Evolutionary conservation across 108 stramenopile genomes (phyloP).

Genomic region (Hondaea fermentalgiana): DNA sequence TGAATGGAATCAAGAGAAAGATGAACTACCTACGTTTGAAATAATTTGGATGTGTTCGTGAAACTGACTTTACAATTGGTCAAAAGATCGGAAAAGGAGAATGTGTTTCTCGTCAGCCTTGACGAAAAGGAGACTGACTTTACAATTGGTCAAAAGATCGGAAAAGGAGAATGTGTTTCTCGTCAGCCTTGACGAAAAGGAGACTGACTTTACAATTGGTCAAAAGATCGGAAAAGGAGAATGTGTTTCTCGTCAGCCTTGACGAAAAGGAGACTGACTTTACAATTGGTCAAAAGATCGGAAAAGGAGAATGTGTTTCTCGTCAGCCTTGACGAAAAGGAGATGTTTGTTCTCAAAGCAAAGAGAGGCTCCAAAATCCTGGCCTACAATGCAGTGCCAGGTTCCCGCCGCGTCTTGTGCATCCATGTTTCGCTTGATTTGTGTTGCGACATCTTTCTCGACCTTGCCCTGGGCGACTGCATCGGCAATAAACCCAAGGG

Average conservation of each 20-base stretch:
- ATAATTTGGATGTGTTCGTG: too few relatives aligned
- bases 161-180: not conserved
- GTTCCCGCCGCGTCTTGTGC: not conserved
- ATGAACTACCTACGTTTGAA: too few relatives aligned
- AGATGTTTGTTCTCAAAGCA: slow-evolving; percentile 16
- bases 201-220: not conserved
- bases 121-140: not conserved
- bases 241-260: slow-evolving; percentile 10
- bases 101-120: slow-evolving; percentile 10
- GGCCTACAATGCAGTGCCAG: slow-evolving; percentile 16
- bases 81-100: not conserved
- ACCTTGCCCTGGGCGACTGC: not conserved
- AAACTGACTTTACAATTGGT: not conserved
- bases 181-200: not conserved
- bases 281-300: not conserved
- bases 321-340: not conserved
- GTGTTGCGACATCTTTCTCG: not conserved
- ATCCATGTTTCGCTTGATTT: slow-evolving; percentile 11
- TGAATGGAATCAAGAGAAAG: too few relatives aligned
- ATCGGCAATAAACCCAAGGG: not conserved
- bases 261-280: too few relatives aligned
- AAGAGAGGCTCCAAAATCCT: slow-evolving; percentile 13
- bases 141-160: not conserved
- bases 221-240: not conserved
- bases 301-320: slow-evolving; percentile 2